A percentile compares a stretch with the other conserved stretches of the same genome.
phyloP scores from a whole-genome alignment of 2,329 filamentous ascomycete genomes.

The Penicillium sp. region DNA sequence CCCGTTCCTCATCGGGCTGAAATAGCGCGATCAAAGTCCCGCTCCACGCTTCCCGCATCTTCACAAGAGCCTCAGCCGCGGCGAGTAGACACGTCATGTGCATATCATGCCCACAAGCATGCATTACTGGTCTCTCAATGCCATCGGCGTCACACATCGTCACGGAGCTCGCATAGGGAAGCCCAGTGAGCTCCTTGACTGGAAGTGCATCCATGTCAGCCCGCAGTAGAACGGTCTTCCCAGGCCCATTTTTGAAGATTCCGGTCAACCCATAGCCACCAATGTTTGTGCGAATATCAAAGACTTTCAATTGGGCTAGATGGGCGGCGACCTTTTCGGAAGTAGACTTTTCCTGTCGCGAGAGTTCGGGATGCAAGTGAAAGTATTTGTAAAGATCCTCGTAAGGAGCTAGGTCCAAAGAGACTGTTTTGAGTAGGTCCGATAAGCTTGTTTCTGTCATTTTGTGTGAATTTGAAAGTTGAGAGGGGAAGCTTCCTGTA shows the following conservation, averaged over 20 bases:
- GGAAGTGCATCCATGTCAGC: conserved; percentile 51
- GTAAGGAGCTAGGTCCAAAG: conserved; percentile 42
- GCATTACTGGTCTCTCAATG: conserved; percentile 54
- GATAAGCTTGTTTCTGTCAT: conserved; percentile 29
- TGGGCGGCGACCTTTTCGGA: conserved; percentile 46
- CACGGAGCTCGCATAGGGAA: conserved; percentile 47
- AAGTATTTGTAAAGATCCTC: conserved; percentile 57
- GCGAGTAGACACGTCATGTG: conserved; percentile 56
- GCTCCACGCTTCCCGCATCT: conserved; percentile 48
- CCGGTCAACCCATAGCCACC: conserved; percentile 46
- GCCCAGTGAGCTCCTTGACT: conserved; percentile 45
- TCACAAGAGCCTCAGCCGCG: conserved; percentile 49
- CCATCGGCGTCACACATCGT: conserved; percentile 48
- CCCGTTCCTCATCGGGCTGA: conserved; percentile 64
- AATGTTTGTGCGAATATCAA: conserved; percentile 43
- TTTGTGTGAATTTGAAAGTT: not conserved
- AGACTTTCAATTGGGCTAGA: conserved; percentile 33
- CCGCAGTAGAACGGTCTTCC: conserved; percentile 45
- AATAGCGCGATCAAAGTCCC: conserved; percentile 63
- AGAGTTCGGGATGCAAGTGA: conserved; percentile 57
- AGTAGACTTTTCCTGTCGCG: conserved; percentile 53
- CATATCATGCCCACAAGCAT: conserved; percentile 60
- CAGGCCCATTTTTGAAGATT: conserved; percentile 42
- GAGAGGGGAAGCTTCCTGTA: not conserved
- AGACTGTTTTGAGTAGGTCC: conserved; percentile 13